A percentile compares a stretch with the other conserved stretches of the same genome.
Evolutionary conservation across 371 early-diverging fungal species (phyloP).

Genomic region (Mortierella sp.): DNA sequence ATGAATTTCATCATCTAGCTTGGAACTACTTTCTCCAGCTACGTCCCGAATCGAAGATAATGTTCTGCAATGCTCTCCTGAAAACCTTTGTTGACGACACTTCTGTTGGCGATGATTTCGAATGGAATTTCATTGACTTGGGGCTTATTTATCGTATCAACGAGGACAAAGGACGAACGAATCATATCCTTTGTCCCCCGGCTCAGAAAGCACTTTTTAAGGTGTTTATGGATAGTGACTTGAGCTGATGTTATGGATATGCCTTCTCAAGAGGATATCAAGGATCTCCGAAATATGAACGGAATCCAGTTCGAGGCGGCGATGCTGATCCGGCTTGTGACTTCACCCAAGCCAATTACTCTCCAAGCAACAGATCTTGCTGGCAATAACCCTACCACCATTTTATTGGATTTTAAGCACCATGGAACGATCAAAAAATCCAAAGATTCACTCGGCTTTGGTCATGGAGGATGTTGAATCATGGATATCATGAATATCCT

Average conservation of each 20-base stretch:
- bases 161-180: neutral
- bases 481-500: neutral
- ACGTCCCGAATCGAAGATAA: neutral
- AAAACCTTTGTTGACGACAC: conserved; percentile 7
- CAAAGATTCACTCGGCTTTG: too few species aligned
- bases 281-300: neutral
- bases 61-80: conserved; percentile 7
- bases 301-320: conserved; percentile 2
- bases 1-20: neutral
- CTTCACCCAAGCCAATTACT: neutral
- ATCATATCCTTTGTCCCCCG: neutral
- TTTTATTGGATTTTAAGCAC: too few species aligned
- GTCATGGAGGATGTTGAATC: too few species aligned
- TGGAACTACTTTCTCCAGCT: neutral
- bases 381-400: too few species aligned
- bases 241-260: too few species aligned
- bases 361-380: neutral
- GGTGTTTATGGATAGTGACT: neutral
- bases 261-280: conserved; percentile 1
- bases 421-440: too few species aligned
- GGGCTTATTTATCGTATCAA: conserved; percentile 12
- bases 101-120: conserved; percentile 1
- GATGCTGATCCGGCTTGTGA: neutral
- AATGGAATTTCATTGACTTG: conserved; percentile 15
- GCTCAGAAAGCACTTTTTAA: conserved; percentile 6